Evolutionary conservation across 2,329 filamentous ascomycete genomes (phyloP).

Genomic region (Davidsoniella virescens): DNA sequence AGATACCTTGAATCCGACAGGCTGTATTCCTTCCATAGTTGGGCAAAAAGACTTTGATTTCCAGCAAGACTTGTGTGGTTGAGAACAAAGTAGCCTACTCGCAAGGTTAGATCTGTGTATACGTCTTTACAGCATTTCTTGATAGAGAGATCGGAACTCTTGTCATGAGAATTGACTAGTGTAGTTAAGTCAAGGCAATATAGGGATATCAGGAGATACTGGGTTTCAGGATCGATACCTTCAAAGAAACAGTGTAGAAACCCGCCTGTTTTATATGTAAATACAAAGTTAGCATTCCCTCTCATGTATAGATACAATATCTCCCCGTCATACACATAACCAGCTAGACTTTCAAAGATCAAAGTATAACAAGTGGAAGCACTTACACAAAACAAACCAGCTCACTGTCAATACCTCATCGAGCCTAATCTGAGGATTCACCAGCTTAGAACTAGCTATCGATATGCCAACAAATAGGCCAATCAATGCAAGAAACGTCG

Average conservation of each 20-base stretch:
- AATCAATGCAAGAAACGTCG: constrained; percentile 4
- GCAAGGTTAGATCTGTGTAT: not conserved
- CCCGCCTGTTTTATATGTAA: constrained; percentile 29
- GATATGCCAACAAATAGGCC: not conserved
- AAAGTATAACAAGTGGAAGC: not conserved
- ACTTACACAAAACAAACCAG: constrained; percentile 12
- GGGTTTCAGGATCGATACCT: constrained; percentile 27
- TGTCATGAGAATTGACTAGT: too few relatives aligned
- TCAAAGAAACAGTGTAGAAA: constrained; percentile 71
- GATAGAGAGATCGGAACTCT: too few relatives aligned
- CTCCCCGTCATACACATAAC: not conserved
- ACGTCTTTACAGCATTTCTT: too few relatives aligned
- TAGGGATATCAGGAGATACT: too few relatives aligned
- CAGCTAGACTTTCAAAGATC: not conserved
- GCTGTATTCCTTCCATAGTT: constrained; percentile 88
- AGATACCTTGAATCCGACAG: constrained; percentile 78
- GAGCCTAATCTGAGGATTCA: not conserved
- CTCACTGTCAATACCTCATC: constrained; percentile 1
- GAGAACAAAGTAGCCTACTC: constrained; percentile 54
- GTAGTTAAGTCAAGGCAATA: too few relatives aligned
- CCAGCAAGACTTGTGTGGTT: constrained; percentile 50
- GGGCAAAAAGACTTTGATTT: constrained; percentile 58
- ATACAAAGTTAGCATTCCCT: not conserved
- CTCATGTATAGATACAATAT: too few relatives aligned
- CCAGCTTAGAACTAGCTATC: not conserved